Evolutionary conservation across 148 eudicot genomes (phyloP).

Genomic region (Rhododendron ovatum): DNA sequence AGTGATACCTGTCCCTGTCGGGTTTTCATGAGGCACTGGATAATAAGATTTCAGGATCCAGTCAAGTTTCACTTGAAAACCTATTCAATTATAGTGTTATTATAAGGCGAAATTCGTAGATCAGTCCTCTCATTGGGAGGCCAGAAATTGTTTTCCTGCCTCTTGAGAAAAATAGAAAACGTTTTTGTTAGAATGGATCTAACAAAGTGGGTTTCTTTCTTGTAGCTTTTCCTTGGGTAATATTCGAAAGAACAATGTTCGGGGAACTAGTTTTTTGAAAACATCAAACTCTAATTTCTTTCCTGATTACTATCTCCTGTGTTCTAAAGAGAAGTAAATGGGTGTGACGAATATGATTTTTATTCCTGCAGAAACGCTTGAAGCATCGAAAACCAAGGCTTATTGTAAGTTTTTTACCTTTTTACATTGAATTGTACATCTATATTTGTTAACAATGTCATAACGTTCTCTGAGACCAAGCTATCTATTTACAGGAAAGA

Average conservation of each 20-base stretch:
- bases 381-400: conserved; percentile 76
- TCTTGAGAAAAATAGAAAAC: not conserved
- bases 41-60: too few relatives aligned
- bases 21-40: too few relatives aligned
- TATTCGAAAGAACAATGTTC: not conserved
- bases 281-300: not conserved
- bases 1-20: too few relatives aligned
- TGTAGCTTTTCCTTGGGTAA: not conserved
- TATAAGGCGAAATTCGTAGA: too few relatives aligned
- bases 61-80: too few relatives aligned
- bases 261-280: not conserved
- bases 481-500: conserved; percentile 55
- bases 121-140: not conserved
- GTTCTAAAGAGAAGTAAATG: not conserved
- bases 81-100: too few relatives aligned
- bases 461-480: not conserved
- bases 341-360: not conserved
- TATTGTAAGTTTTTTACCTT: conserved; percentile 52
- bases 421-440: not conserved
- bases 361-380: conserved; percentile 74
- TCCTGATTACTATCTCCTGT: not conserved
- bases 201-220: not conserved
- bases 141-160: not conserved
- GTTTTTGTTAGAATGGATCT: not conserved
- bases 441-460: not conserved